Evolutionary conservation across 768 basidiomycete species (phyloP).

Genomic region (Collybiopsis luxurians): DNA sequence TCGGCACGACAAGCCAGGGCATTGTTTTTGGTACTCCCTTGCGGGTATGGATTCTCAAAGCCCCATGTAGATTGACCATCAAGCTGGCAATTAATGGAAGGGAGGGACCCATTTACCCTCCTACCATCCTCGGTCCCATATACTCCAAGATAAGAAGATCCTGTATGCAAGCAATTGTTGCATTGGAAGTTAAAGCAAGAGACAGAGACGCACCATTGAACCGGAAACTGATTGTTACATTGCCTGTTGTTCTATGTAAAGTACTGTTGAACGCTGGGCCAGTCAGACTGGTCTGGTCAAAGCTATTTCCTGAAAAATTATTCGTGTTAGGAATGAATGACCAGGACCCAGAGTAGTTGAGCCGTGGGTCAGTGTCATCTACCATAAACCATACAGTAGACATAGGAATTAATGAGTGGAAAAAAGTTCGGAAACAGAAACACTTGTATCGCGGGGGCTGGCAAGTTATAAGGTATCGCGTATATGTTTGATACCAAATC

Average conservation of each 20-base stretch:
- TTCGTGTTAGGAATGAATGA: not conserved
- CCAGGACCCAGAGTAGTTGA: no score
- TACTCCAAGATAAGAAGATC: not conserved
- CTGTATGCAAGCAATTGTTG: not conserved
- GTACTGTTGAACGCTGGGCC: not conserved
- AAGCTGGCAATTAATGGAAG: not conserved
- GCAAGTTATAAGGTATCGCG: no score
- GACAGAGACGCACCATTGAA: constrained; percentile 3
- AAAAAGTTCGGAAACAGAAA: no score
- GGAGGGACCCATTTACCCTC: not conserved
- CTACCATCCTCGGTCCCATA: not conserved
- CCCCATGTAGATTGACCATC: not conserved
- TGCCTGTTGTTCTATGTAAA: not conserved
- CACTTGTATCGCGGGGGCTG: no score
- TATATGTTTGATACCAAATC: no score
- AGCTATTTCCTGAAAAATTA: no score
- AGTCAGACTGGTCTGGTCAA: not conserved
- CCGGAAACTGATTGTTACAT: not conserved
- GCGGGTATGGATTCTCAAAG: not conserved
- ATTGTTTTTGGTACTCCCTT: not conserved
- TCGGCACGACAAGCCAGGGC: not conserved
- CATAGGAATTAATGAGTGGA: no score
- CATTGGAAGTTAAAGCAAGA: not conserved
- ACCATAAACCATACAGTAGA: no score
- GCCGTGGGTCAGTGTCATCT: no score